These are phyloP conservation scores for Acanthamoeba sp. DNA, from an alignment of 208 protist genomes.

Conservation along the genomic window DNA sequence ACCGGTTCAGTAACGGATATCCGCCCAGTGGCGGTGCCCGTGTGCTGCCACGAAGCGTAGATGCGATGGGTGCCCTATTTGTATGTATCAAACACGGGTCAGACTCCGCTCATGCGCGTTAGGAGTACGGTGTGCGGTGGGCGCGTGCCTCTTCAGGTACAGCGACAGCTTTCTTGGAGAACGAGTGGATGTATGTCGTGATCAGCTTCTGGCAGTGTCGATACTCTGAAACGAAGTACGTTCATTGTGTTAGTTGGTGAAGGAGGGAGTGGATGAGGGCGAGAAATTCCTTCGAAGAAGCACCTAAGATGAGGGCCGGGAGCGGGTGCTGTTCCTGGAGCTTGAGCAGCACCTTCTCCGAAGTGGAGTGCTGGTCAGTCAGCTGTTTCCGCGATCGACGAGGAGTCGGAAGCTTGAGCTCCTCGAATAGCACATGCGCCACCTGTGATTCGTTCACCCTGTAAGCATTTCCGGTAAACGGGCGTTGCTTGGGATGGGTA, in stretches of 20 bases:
- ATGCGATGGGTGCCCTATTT: background rate
- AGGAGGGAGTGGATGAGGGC: too few species aligned
- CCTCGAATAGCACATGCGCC: slow-evolving; percentile 63
- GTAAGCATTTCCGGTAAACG: too few species aligned
- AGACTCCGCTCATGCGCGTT: background rate
- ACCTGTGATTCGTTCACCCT: slow-evolving; percentile 48
- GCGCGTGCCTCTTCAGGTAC: background rate
- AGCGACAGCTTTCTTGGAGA: slow-evolving; percentile 46
- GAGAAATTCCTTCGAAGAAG: too few species aligned
- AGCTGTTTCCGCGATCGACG: slow-evolving; percentile 24
- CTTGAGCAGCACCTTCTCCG: slow-evolving; percentile 38
- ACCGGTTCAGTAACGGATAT: slow-evolving; percentile 37
- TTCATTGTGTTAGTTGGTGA: background rate
- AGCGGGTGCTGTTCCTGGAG: slow-evolving; percentile 27
- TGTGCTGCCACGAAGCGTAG: slow-evolving; percentile 29
- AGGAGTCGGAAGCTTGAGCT: slow-evolving; percentile 69
- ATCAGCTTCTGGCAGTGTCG: slow-evolving; percentile 63
- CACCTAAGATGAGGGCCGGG: background rate
- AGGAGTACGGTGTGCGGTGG: background rate
- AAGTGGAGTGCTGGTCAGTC: slow-evolving; percentile 1
- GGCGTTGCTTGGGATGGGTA: too few species aligned
- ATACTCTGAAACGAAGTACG: background rate
- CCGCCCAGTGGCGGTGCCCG: slow-evolving; percentile 48
- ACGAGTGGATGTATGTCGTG: slow-evolving; percentile 56
- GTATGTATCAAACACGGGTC: too few species aligned